These are phyloP conservation scores for Tillandsia fasciculata DNA, from an alignment of 176 grass and related monocot genomes.

Conservation along the genomic window DNA sequence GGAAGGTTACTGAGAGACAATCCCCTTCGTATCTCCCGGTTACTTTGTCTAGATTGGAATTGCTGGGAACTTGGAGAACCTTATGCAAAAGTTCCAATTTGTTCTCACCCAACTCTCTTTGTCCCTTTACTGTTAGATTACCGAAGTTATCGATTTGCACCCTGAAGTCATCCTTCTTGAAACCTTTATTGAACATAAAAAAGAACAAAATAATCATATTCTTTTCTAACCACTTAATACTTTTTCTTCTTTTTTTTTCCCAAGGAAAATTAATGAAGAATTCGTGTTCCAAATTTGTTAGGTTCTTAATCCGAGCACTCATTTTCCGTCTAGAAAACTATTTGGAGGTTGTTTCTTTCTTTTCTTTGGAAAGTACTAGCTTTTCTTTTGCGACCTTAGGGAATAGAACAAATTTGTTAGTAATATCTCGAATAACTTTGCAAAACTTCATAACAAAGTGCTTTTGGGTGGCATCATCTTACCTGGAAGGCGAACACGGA, in stretches of 20 bases:
- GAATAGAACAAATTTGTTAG: background rate
- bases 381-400: too few relatives aligned
- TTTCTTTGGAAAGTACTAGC: too few relatives aligned
- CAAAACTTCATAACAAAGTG: background rate
- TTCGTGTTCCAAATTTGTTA: background rate
- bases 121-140: constrained; percentile 35
- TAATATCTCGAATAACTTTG: background rate
- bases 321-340: background rate
- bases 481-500: constrained; percentile 45
- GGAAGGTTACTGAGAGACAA: constrained; percentile 29
- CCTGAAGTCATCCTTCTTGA: constrained; percentile 49
- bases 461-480: background rate
- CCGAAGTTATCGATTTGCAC: constrained; percentile 34
- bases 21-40: constrained; percentile 34
- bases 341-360: too few relatives aligned
- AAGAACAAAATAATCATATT: background rate
- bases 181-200: constrained; percentile 24
- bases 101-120: constrained; percentile 13
- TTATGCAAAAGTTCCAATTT: constrained; percentile 25
- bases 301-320: background rate
- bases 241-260: too few relatives aligned
- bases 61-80: constrained; percentile 29
- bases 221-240: too few relatives aligned
- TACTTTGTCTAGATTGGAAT: constrained; percentile 29
- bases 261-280: background rate